A percentile compares a stretch with the other conserved stretches of the same genome.
These are phyloP conservation scores for Penicillium thymicola DNA, from an alignment of 2,329 filamentous ascomycete species.

Conservation along the genomic window DNA sequence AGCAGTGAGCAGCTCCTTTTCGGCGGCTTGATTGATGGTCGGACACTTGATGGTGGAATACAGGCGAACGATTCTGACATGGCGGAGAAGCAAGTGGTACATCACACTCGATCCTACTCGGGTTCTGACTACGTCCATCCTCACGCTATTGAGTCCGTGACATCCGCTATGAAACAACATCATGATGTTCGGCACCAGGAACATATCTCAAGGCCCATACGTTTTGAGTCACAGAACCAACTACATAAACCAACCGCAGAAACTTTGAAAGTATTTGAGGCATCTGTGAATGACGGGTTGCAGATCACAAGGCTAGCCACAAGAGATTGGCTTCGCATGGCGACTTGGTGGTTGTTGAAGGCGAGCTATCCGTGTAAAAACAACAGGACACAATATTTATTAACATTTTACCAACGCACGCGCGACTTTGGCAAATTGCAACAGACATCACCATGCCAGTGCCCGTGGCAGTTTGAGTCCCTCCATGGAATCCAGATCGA, in stretches of 20 bases:
- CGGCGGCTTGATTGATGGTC: constrained; percentile 5
- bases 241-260: constrained; percentile 24
- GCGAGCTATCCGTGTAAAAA: background rate
- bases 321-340: constrained; percentile 31
- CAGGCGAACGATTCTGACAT: constrained; percentile 6
- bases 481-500: constrained; percentile 19
- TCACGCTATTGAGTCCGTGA: constrained; percentile 20
- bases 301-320: constrained; percentile 22
- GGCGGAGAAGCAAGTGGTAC: constrained; percentile 6
- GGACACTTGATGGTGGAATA: constrained; percentile 1
- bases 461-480: constrained; percentile 25
- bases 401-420: constrained; percentile 20
- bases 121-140: constrained; percentile 1
- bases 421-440: constrained; percentile 22
- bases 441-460: constrained; percentile 17
- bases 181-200: constrained; percentile 25
- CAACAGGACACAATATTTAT: background rate
- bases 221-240: constrained; percentile 27
- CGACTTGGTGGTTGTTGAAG: constrained; percentile 33
- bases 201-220: constrained; percentile 24
- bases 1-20: constrained; percentile 2
- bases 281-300: constrained; percentile 20
- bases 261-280: constrained; percentile 19
- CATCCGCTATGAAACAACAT: constrained; percentile 27
- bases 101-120: background rate